phyloP scores from a whole-genome alignment of 2,329 filamentous ascomycete genomes.

The Waltergamsia citrina region DNA sequence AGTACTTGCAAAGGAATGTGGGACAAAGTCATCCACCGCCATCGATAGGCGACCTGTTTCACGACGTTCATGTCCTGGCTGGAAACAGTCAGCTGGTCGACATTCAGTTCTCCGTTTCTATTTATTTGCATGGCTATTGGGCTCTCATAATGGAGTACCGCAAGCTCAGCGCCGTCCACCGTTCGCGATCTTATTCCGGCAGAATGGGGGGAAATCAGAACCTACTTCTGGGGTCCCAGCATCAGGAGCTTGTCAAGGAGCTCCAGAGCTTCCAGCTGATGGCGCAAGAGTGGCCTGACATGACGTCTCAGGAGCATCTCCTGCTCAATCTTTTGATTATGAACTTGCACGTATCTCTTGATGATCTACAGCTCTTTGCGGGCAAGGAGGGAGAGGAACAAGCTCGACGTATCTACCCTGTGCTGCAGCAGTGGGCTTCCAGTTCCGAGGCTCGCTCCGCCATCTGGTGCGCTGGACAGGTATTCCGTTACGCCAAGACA shows the following conservation, averaged over 20 bases:
- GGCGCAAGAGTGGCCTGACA: constrained; percentile 30
- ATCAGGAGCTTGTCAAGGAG: constrained; percentile 52
- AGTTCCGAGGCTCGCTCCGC: constrained; percentile 47
- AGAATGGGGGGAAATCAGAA: constrained; percentile 27
- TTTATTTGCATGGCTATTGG: constrained; percentile 59
- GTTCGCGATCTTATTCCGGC: constrained; percentile 34
- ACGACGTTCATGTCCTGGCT: constrained; percentile 43
- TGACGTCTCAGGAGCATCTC: constrained; percentile 35
- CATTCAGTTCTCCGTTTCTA: constrained; percentile 43
- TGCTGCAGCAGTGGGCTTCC: constrained; percentile 48
- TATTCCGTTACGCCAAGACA: constrained; percentile 48
- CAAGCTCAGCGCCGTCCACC: constrained; percentile 42
- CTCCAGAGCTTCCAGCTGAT: constrained; percentile 37
- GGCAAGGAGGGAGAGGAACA: constrained; percentile 60
- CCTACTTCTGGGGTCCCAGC: constrained; percentile 41
- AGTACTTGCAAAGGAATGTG: constrained; percentile 36
- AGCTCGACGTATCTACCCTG: constrained; percentile 47
- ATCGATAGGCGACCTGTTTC: constrained; percentile 45
- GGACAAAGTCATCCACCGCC: constrained; percentile 32
- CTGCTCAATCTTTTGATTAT: constrained; percentile 48
- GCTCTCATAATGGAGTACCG: constrained; percentile 57
- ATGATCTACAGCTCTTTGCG: constrained; percentile 58
- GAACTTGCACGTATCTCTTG: constrained; percentile 54
- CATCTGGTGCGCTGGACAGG: constrained; percentile 60
- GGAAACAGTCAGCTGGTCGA: constrained; percentile 42